Conservation (phyloP, 108 stramenopile species). For the Pseudonitzschia multiseries region DNA sequence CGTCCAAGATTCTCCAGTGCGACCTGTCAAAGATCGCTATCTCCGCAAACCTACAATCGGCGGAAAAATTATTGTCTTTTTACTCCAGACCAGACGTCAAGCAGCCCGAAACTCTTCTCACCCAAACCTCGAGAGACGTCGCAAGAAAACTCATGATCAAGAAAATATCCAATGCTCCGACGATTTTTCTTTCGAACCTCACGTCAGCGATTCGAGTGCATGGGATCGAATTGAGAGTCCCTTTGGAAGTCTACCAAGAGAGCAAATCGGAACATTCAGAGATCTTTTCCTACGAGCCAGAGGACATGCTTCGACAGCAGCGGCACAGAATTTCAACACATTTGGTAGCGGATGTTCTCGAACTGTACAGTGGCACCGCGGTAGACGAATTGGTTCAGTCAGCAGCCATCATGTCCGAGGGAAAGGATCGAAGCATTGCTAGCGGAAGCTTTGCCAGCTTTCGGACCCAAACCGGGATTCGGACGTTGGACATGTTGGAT, state of each 20-base stretch:
- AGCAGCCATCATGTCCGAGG: not conserved
- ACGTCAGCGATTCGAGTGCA: slow-evolving; percentile 29
- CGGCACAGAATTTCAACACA: not conserved
- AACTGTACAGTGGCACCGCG: slow-evolving; percentile 32
- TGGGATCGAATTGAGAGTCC: slow-evolving; percentile 35
- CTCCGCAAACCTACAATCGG: slow-evolving; percentile 16
- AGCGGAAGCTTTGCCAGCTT: slow-evolving; percentile 23
- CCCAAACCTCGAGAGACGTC: slow-evolving; percentile 29
- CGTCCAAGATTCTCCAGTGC: slow-evolving; percentile 16
- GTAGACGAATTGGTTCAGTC: slow-evolving; percentile 32
- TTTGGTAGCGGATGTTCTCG: not conserved
- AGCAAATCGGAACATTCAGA: slow-evolving; percentile 6
- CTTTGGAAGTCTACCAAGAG: not conserved
- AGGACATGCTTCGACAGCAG: not conserved
- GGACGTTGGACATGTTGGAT: slow-evolving; percentile 35
- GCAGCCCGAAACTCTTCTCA: slow-evolving; percentile 20
- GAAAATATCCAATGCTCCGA: slow-evolving; percentile 10
- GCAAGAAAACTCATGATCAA: slow-evolving; percentile 36
- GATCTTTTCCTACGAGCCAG: not conserved
- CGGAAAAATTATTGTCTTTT: slow-evolving; percentile 24
- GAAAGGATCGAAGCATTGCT: slow-evolving; percentile 26
- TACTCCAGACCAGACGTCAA: slow-evolving; percentile 27
- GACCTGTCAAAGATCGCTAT: slow-evolving; percentile 25
- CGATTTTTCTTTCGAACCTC: not conserved
- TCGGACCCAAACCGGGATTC: slow-evolving; percentile 8